Evolutionary conservation across 257 asterid species (phyloP).

Genomic region (Eucommia ulmoides): DNA sequence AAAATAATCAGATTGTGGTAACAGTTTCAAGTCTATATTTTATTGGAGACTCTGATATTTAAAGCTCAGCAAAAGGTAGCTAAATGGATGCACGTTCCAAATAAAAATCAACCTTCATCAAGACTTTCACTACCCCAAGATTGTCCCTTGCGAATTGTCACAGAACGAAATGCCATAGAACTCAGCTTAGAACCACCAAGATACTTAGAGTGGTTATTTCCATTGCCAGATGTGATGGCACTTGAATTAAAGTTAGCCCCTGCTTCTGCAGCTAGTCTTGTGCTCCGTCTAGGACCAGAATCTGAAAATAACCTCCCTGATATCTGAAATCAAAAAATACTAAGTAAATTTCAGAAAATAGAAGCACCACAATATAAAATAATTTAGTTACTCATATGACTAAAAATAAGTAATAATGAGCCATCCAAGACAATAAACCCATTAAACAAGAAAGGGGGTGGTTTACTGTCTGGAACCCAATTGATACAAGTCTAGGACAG

Average conservation of each 20-base stretch:
- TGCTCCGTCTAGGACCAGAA: conserved; percentile 87
- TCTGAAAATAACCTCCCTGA: conserved; percentile 94
- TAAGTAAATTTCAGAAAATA: too few species aligned
- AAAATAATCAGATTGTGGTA: too few species aligned
- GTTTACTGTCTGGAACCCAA: too few species aligned
- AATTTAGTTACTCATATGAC: too few species aligned
- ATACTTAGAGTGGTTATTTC: conserved; percentile 53
- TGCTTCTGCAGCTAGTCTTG: conserved; percentile 84
- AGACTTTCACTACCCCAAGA: conserved; percentile 46
- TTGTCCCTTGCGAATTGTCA: conserved; percentile 63
- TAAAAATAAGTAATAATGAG: too few species aligned
- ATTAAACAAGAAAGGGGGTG: too few species aligned
- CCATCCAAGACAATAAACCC: too few species aligned
- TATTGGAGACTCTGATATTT: not conserved
- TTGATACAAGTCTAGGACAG: too few species aligned
- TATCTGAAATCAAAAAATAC: conserved; percentile 39
- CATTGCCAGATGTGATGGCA: conserved; percentile 53
- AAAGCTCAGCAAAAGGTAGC: not conserved
- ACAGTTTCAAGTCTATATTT: too few species aligned
- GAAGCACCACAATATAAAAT: too few species aligned
- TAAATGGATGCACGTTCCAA: conserved; percentile 2
- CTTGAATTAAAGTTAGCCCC: conserved; percentile 32
- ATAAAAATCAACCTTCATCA: conserved; percentile 62
- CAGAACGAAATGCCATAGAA: conserved; percentile 49
- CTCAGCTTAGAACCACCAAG: conserved; percentile 51